Percentiles rank a stretch among this genome's conserved stretches.
Conservation (phyloP, 2,329 filamentous ascomycete genomes). For the Aureobasidium sp. region DNA sequence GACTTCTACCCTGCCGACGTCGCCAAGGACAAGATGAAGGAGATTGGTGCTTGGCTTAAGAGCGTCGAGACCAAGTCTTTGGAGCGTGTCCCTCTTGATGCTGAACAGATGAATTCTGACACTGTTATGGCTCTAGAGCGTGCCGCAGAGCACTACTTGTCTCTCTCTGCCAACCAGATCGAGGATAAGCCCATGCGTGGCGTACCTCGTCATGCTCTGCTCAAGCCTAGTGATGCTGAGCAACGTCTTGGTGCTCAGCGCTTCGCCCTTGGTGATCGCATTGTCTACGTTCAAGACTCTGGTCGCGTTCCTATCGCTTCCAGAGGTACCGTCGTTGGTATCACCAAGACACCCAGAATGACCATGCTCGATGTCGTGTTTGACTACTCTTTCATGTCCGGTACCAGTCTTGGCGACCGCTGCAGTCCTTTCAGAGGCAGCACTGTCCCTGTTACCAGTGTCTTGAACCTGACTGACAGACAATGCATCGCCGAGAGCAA, state of each 20-base stretch:
- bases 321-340: conserved; percentile 87
- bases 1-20: conserved; percentile 74
- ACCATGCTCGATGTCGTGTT: conserved; percentile 87
- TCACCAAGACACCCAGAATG: conserved; percentile 78
- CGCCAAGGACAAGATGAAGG: conserved; percentile 77
- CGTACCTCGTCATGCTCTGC: conserved; percentile 77
- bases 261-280: conserved; percentile 79
- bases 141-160: conserved; percentile 59
- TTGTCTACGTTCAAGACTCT: conserved; percentile 87
- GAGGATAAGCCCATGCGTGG: conserved; percentile 65
- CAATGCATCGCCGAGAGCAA: conserved; percentile 63
- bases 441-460: conserved; percentile 79
- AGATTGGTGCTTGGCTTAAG: conserved; percentile 91
- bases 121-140: conserved; percentile 74
- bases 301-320: conserved; percentile 92
- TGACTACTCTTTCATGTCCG: conserved; percentile 94
- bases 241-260: conserved; percentile 79
- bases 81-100: conserved; percentile 91
- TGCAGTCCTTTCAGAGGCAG: conserved; percentile 91
- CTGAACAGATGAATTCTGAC: conserved; percentile 89
- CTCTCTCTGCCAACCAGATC: conserved; percentile 43
- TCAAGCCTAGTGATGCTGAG: conserved; percentile 95
- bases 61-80: conserved; percentile 84
- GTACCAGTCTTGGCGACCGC: conserved; percentile 81
- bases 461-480: conserved; percentile 76